Evolutionary conservation across 1,284 basidiomycete species (phyloP).

Genomic region (Ganoderma lingzhi): DNA sequence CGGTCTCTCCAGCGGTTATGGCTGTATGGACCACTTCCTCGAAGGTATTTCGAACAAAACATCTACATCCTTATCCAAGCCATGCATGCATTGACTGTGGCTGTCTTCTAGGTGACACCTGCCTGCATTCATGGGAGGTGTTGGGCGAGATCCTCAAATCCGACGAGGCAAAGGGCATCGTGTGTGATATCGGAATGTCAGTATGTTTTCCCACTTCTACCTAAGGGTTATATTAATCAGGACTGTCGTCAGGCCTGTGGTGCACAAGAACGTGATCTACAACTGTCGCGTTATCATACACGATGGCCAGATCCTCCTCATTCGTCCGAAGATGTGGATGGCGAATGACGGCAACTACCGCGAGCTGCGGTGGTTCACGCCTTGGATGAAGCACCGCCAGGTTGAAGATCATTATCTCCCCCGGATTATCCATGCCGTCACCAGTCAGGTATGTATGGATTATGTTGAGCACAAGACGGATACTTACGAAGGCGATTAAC

Average conservation of each 20-base stretch:
- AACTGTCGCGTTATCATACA: constrained; percentile 94
- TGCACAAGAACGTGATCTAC: constrained; percentile 97
- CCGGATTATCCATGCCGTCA: constrained; percentile 84
- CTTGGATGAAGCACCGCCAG: constrained; percentile 90
- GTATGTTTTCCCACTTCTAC: constrained; percentile 39
- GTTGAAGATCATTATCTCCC: constrained; percentile 93
- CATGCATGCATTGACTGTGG: neutral
- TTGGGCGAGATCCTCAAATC: constrained; percentile 87
- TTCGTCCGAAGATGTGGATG: constrained; percentile 99
- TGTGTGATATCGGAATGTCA: constrained; percentile 95
- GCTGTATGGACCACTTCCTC: constrained; percentile 93
- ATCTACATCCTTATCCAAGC: neutral
- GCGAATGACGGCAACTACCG: constrained; percentile 99
- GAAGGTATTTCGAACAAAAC: constrained; percentile 61
- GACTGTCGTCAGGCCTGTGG: constrained; percentile 76
- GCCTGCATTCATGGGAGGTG: constrained; percentile 97
- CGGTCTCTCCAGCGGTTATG: constrained; percentile 76
- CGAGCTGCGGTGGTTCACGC: constrained; percentile 95
- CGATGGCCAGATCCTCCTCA: constrained; percentile 88
- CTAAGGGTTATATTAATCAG: neutral
- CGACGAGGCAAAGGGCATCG: constrained; percentile 78
- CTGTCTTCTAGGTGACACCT: constrained; percentile 79
- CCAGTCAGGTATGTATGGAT: constrained; percentile 75
- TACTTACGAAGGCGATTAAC: neutral
- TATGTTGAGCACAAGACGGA: neutral